Evolutionary conservation across 139 green algal genomes (phyloP).

Genomic region (Chlorella sorokiniana): DNA sequence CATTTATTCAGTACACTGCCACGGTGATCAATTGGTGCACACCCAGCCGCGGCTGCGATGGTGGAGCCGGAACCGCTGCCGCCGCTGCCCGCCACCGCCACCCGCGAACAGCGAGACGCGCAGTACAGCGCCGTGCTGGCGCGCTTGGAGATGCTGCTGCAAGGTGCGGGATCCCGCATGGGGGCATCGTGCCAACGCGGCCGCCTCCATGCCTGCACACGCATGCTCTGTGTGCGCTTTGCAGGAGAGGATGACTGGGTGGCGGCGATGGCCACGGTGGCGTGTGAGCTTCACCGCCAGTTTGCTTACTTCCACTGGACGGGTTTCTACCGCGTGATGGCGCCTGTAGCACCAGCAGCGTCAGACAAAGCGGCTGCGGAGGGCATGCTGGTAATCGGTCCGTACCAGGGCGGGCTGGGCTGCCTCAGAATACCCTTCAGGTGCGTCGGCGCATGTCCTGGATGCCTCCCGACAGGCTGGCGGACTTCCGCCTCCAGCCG

Average conservation of each 20-base stretch:
- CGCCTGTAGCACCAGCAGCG: neutral
- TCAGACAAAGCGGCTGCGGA: neutral
- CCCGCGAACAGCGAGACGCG: neutral
- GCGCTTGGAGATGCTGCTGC: slow-evolving; percentile 12
- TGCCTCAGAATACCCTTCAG: slow-evolving; percentile 59
- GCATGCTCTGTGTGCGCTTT: neutral
- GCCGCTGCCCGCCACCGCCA: neutral
- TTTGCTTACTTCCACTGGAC: slow-evolving; percentile 71
- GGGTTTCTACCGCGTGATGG: slow-evolving; percentile 21
- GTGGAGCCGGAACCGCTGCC: slow-evolving; percentile 13
- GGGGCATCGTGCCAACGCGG: neutral
- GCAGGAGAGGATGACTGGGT: slow-evolving; percentile 57
- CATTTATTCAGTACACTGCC: neutral
- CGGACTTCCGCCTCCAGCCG: neutral
- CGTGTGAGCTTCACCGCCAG: slow-evolving; percentile 53
- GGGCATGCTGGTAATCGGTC: slow-evolving; percentile 53
- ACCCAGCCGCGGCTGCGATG: neutral
- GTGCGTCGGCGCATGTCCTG: neutral
- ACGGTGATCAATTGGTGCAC: neutral
- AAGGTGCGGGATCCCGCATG: neutral
- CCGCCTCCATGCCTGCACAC: neutral
- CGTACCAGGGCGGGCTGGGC: slow-evolving; percentile 61
- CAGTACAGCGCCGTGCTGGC: slow-evolving; percentile 20
- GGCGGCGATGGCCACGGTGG: slow-evolving; percentile 57
- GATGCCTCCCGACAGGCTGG: too few species aligned